Conservation (phyloP, 148 eudicot genomes). For the Chenopodium formosanum region DNA sequence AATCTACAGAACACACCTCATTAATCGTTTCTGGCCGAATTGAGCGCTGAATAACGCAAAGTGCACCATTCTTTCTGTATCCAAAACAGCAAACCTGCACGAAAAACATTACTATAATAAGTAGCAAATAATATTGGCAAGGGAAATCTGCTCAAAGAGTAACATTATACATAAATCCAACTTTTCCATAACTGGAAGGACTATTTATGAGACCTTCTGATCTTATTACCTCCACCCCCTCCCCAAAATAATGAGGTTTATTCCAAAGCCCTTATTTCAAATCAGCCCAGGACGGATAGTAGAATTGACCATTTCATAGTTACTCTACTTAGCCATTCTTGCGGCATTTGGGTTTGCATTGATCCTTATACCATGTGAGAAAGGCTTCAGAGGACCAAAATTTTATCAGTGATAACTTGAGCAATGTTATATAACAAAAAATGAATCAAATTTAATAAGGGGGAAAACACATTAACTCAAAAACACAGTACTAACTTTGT, state of each 20-base stretch:
- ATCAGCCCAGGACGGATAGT: not conserved
- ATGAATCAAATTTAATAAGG: too few species aligned
- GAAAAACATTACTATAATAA: conserved; percentile 1
- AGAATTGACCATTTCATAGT: conserved; percentile 81
- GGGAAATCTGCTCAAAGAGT: not conserved
- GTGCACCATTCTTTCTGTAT: conserved; percentile 96
- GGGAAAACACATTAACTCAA: too few species aligned
- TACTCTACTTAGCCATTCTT: conserved; percentile 88
- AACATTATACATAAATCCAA: not conserved
- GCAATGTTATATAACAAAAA: too few species aligned
- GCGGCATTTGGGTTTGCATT: conserved; percentile 79
- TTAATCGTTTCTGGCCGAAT: conserved; percentile 86
- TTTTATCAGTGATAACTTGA: conserved; percentile 49
- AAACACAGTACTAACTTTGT: too few species aligned
- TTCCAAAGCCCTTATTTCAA: not conserved
- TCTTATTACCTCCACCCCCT: not conserved
- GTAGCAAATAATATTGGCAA: not conserved
- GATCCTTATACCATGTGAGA: conserved; percentile 81
- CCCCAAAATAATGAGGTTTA: not conserved
- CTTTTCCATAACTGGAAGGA: too few species aligned
- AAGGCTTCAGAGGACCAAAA: conserved; percentile 89
- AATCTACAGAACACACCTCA: conserved; percentile 49
- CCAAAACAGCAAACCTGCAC: conserved; percentile 95
- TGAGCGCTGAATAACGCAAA: conserved; percentile 85
- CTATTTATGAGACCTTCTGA: too few species aligned